Conservation (phyloP, 495 filamentous ascomycete genomes). For the Hypoxylon perforatum region DNA sequence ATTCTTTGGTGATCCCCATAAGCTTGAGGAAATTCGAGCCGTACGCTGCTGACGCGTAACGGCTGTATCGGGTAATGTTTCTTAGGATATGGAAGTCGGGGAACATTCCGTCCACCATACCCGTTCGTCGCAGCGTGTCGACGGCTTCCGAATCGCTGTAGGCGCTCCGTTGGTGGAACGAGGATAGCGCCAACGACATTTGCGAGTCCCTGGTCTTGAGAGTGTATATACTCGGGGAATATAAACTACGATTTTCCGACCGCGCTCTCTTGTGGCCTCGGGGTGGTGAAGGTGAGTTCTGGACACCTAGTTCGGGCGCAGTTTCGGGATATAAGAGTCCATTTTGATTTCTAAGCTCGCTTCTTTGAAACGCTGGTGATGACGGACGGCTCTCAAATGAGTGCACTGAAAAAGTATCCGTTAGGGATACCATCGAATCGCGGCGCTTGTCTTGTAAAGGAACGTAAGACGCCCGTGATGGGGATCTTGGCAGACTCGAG, state of each 20-base stretch:
- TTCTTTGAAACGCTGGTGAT: slow-evolving; percentile 58
- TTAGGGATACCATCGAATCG: slow-evolving; percentile 68
- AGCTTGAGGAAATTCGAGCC: slow-evolving; percentile 76
- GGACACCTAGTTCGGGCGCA: slow-evolving; percentile 54
- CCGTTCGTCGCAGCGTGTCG: slow-evolving; percentile 65
- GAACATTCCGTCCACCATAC: slow-evolving; percentile 71
- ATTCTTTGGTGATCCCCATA: slow-evolving; percentile 70
- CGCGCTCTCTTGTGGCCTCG: slow-evolving; percentile 42
- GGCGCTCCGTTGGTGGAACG: slow-evolving; percentile 60
- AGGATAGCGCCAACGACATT: slow-evolving; percentile 70
- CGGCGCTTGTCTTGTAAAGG: slow-evolving; percentile 64
- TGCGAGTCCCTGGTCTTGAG: slow-evolving; percentile 72
- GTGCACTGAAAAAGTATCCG: slow-evolving; percentile 69
- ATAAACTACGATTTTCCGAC: slow-evolving; percentile 47
- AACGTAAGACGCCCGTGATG: slow-evolving; percentile 60
- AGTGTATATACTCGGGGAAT: slow-evolving; percentile 75
- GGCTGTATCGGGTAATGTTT: slow-evolving; percentile 79
- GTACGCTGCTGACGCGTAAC: slow-evolving; percentile 82
- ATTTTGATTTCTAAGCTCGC: slow-evolving; percentile 62
- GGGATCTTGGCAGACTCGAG: slow-evolving; percentile 33
- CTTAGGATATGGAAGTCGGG: slow-evolving; percentile 73
- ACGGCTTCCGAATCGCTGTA: slow-evolving; percentile 68
- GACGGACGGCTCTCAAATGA: slow-evolving; percentile 59
- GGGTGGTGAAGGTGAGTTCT: slow-evolving; percentile 24
- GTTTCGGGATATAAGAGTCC: slow-evolving; percentile 60